Conservation (phyloP, 805 yeast species). For the Saccharomycopsis babjevae region DNA sequence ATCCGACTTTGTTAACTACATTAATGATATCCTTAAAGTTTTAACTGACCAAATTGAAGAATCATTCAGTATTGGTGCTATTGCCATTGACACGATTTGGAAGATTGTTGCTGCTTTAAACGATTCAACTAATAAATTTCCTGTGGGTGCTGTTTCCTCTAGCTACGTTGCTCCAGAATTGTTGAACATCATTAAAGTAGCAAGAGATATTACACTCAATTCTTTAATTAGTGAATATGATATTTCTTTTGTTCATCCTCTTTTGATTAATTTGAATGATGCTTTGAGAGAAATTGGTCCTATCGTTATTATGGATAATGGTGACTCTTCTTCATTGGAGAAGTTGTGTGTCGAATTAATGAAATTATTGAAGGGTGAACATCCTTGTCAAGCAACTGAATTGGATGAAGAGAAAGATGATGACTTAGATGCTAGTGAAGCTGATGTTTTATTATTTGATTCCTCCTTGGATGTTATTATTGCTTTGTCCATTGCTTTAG, state of each 20-base stretch:
- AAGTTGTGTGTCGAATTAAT: conserved; percentile 59
- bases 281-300: conserved; percentile 65
- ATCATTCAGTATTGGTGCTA: conserved; percentile 85
- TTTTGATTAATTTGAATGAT: conserved; percentile 65
- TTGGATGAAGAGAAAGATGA: conserved; percentile 48
- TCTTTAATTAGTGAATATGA: conserved; percentile 75
- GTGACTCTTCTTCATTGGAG: conserved; percentile 51
- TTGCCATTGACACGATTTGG: conserved; percentile 78
- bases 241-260: conserved; percentile 65
- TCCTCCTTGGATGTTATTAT: conserved; percentile 80
- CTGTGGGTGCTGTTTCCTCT: conserved; percentile 53
- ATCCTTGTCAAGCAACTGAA: conserved; percentile 68
- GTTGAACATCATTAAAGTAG: conserved; percentile 49
- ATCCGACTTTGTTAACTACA: conserved; percentile 65
- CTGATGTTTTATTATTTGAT: conserved; percentile 66
- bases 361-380: conserved; percentile 70
- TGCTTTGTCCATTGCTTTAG: conserved; percentile 65
- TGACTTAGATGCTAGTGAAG: conserved; percentile 46
- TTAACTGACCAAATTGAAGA: conserved; percentile 67
- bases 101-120: conserved; percentile 64
- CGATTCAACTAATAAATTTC: conserved; percentile 26
- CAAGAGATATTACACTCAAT: conserved; percentile 54
- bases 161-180: conserved; percentile 51
- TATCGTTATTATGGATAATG: conserved; percentile 52
- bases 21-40: conserved; percentile 56